These are phyloP conservation scores for Ustilago nuda DNA, from an alignment of 1,284 basidiomycete genomes.

Conservation along the genomic window DNA sequence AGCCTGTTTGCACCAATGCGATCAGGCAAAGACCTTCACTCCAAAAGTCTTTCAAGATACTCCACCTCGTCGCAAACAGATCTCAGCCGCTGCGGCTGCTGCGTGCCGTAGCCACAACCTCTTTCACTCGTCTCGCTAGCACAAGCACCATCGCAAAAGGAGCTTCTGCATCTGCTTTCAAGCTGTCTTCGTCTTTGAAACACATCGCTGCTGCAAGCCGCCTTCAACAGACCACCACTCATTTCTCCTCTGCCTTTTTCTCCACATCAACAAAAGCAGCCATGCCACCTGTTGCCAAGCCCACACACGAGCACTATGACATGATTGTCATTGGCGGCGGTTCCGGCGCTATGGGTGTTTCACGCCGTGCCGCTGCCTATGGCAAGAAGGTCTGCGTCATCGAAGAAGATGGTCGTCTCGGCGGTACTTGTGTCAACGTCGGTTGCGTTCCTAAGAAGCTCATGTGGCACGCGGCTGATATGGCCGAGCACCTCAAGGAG, in stretches of 20 bases:
- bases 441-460: slow-evolving; percentile 78
- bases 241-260: slow-evolving; percentile 31
- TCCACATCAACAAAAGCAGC: slow-evolving; percentile 9
- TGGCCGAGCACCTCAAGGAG: slow-evolving; percentile 80
- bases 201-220: slow-evolving; percentile 16
- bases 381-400: slow-evolving; percentile 93
- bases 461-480: slow-evolving; percentile 99
- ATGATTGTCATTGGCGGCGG: slow-evolving; percentile 68
- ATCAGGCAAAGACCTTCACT: slow-evolving; percentile 6
- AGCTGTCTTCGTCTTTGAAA: slow-evolving; percentile 27
- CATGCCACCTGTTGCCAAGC: slow-evolving; percentile 66
- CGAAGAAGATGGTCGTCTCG: slow-evolving; percentile 81
- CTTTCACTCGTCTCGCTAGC: background rate
- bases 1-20: slow-evolving; percentile 9
- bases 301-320: slow-evolving; percentile 61
- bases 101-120: slow-evolving; percentile 28
- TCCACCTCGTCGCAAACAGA: slow-evolving; percentile 16
- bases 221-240: slow-evolving; percentile 34
- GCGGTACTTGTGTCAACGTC: slow-evolving; percentile 95
- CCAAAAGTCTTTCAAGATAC: slow-evolving; percentile 18
- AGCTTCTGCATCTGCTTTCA: slow-evolving; percentile 11
- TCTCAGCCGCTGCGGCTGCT: slow-evolving; percentile 32
- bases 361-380: slow-evolving; percentile 81
- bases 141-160: slow-evolving; percentile 4
- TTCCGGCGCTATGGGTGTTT: slow-evolving; percentile 68